These are phyloP conservation scores for Lachnum nothofagi DNA, from an alignment of 2,329 filamentous ascomycete genomes.

Conservation along the genomic window DNA sequence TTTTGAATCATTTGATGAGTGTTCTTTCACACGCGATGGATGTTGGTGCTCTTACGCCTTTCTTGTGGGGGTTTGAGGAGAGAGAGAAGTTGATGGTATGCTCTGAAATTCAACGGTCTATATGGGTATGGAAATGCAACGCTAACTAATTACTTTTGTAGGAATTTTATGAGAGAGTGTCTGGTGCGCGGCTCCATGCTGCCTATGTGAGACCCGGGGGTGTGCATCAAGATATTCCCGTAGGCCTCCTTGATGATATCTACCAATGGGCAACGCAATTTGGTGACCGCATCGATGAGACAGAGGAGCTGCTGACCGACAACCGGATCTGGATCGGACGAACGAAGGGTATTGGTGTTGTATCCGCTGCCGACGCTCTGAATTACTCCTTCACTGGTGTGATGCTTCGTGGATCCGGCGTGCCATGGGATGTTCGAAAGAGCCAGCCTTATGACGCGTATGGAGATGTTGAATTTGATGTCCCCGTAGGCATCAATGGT, in stretches of 20 bases:
- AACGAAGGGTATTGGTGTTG: conserved; percentile 85
- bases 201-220: conserved; percentile 95
- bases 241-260: conserved; percentile 94
- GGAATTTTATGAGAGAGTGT: conserved; percentile 99
- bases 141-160: conserved; percentile 39
- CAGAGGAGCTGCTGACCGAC: conserved; percentile 95
- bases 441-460: conserved; percentile 96
- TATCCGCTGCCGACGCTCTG: conserved; percentile 86
- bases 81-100: conserved; percentile 99
- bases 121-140: conserved; percentile 12
- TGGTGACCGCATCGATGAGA: conserved; percentile 96
- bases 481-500: conserved; percentile 91
- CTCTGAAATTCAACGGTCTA: conserved; percentile 34
- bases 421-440: conserved; percentile 96
- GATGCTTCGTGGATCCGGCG: conserved; percentile 94
- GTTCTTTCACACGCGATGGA: conserved; percentile 98
- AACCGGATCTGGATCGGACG: conserved; percentile 99
- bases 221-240: conserved; percentile 89
- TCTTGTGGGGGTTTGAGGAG: conserved; percentile 99
- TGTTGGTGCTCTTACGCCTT: conserved; percentile 93
- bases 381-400: conserved; percentile 96
- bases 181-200: conserved; percentile 91
- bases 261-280: conserved; percentile 99
- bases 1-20: conserved; percentile 97
- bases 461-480: conserved; percentile 95